Evolutionary conservation across 352 stramenopile species (phyloP).

Genomic region (Globisporangium cylindrosporum): DNA sequence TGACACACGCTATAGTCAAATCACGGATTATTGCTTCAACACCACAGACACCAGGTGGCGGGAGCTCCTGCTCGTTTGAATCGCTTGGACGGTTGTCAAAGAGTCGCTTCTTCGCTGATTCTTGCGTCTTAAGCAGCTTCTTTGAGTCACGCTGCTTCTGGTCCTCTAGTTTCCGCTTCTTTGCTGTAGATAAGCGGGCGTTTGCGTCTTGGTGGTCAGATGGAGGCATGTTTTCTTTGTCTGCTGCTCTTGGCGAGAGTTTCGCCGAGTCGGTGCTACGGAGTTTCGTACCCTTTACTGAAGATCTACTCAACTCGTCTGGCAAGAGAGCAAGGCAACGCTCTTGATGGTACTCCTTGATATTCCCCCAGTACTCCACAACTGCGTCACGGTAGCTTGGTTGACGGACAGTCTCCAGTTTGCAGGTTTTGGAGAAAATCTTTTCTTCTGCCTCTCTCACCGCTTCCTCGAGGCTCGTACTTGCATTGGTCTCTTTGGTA

Average conservation of each 20-base stretch:
- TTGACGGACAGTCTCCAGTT: not conserved
- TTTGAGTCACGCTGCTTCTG: not conserved
- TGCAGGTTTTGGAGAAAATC: not conserved
- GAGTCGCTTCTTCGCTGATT: conserved; percentile 11
- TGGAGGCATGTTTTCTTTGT: conserved; percentile 16
- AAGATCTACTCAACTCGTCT: not conserved
- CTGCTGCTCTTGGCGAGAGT: not conserved
- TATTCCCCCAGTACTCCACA: not conserved
- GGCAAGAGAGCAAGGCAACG: not conserved
- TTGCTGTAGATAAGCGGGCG: conserved; percentile 1
- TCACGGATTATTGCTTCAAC: not conserved
- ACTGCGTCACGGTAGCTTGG: not conserved
- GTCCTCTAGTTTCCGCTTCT: conserved; percentile 5
- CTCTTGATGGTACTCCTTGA: no score
- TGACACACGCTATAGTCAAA: conserved; percentile 12
- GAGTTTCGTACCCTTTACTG: not conserved
- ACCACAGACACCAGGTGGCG: not conserved
- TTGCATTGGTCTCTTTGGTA: not conserved
- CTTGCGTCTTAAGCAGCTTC: not conserved
- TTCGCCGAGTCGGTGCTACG: not conserved
- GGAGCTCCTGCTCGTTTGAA: not conserved
- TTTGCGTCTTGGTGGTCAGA: not conserved
- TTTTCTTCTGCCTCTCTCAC: conserved; percentile 2
- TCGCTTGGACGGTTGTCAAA: not conserved
- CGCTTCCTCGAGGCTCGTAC: not conserved